Base-by-base conservation (phyloP, 2,329 filamentous ascomycete species). In the Raffaelea albimanens region DNA sequence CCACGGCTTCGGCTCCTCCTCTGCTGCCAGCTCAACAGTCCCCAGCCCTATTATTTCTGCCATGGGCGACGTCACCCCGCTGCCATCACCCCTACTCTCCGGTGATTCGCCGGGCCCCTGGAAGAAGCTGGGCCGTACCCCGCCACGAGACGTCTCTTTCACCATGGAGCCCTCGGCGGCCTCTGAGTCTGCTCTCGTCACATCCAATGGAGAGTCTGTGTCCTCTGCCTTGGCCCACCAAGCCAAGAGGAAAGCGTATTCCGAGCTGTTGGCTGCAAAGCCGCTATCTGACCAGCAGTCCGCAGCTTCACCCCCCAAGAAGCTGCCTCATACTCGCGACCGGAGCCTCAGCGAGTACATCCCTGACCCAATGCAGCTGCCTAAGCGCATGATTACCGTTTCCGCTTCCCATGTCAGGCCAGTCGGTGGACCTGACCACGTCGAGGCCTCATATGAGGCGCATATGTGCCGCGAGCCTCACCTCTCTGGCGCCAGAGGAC, bases 281-380 rank as follows among this genome's bases (percentile, higher is more conserved):
- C 34, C 34, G 13, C 7, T 7, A 8, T 34, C 23, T 5, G 45
- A 58, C 61, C 46, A 45, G 25, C 41, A 19, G 3, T 45, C 18
- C 55, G 63, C 41, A 55, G 60, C 43, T 45, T 52, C 45, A 18
- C 31, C 31, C 10, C 31, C 9, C 10, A 16, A 9, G 16, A 19
- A 59, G 25, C 47, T 63, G 56, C 39, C 55, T 14, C 85, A 87
- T 62, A 70, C 71, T 13, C 78, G 86, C 50, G 89, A 93, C 62
- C 77, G 90, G 57, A 96, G 90, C 63, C 69, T 93, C 22, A 95
- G 89, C 67, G 90, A 96, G 54, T 95, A 95, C 63, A 75, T 81
- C 0, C 88, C 89, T 2, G 85, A 93, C 46, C 69, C 78, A 5
- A 70, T 83, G 53, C 73, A 80, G 40, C 75, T 85, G 44, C 74